Evolutionary conservation across 2,329 filamentous ascomycete genomes (phyloP), one percentile per base, ranked within the genome.

Genomic region (Fusarium phyllophilum): DNA sequence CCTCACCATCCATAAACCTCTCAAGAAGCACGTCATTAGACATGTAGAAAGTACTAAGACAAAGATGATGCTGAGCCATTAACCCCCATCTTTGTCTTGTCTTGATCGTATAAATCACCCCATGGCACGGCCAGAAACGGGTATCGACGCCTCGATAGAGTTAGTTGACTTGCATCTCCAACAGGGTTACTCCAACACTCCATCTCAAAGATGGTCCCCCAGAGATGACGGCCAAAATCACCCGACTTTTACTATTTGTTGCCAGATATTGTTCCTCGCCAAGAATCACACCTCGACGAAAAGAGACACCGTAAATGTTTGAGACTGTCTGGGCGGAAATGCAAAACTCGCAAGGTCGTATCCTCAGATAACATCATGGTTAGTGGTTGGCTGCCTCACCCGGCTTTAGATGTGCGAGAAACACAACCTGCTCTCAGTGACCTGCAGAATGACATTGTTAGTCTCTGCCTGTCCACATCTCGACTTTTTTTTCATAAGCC

Each of bases 381-480:
- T 36, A 51, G 24, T 67, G 58, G 65, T 72, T 75, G 62, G 67
- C 36, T 51, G 20, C 18, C n/a, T 24, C 29, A 31, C 14, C 48
- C 76, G 76, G 76, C 58, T 66, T 77, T 77, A 46, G 62, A 77
- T 76, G 62, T 78, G 76, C 75, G 76, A 65, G 36, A 69, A 49
- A 71, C 33, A 62, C 31, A 38, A 24, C 11, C 34, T 39, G 34
- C 8, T 34, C 31, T 51, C 48, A 24, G 48, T 51, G 48, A 18
- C 34, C 24, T 41, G 34, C 24, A 54, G 18, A 39, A 38, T 26
- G 31, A 34, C 17, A 20, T 24, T 15, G 9, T 34, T 34, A 29
- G 51, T n/a, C 51, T 55, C 34, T 55, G 26, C 11, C 34, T 42
- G 51, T 55, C 51, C 56, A 59, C 31, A 38, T 58, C 41, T 52